Percentiles rank a stretch among this genome's conserved stretches.
Conservation (phyloP, 75 land plant genomes). For the Sequoiadendron giganteum region DNA sequence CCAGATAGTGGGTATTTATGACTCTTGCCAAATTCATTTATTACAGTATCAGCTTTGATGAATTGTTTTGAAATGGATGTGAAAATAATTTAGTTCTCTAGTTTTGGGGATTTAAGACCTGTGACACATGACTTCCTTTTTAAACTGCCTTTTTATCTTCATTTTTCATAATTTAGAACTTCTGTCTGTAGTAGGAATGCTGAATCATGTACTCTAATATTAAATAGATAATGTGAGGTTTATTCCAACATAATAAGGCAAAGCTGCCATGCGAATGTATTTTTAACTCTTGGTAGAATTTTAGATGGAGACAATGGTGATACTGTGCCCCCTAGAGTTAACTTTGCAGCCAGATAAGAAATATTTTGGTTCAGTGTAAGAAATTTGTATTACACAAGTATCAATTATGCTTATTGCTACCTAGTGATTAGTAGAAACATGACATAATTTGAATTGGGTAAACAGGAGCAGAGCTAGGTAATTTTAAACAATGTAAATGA, state of each 20-base stretch:
- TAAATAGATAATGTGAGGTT: background rate
- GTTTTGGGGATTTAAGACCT: background rate
- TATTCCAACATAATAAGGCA: background rate
- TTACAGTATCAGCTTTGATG: background rate
- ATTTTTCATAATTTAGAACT: background rate
- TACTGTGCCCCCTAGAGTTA: background rate
- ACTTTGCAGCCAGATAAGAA: background rate
- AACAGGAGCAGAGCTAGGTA: background rate
- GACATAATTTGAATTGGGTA: background rate
- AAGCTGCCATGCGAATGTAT: background rate
- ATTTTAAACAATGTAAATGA: background rate
- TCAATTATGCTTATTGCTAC: background rate
- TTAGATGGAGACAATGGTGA: background rate
- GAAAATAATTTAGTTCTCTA: background rate
- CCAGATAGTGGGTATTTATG: constrained; percentile 74
- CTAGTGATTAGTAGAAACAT: constrained; percentile 1
- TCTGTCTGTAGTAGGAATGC: background rate
- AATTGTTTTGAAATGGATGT: background rate
- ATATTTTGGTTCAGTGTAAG: background rate
- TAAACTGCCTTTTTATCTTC: background rate
- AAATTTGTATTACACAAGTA: background rate
- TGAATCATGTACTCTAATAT: background rate
- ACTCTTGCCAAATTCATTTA: background rate
- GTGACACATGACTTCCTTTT: background rate
- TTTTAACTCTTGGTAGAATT: background rate